Evolutionary conservation across 495 filamentous ascomycete genomes (phyloP), one percentile per base, ranked within the genome.

Genomic region (Neurospora sp.): DNA sequence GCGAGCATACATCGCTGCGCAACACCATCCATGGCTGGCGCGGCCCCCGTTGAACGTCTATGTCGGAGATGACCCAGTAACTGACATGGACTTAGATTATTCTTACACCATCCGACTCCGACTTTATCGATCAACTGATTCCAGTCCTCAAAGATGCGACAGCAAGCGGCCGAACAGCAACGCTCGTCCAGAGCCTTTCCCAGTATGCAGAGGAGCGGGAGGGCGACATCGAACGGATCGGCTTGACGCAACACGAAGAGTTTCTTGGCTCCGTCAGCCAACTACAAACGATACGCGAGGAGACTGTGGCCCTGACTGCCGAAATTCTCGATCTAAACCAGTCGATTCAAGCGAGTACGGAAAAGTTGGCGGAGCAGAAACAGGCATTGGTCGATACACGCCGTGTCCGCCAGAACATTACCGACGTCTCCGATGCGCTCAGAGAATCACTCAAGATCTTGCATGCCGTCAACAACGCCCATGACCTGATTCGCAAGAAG

Each of bases 101-200:
- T 72, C 91, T 96, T 77, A 92, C 94, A 17, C 90, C 94, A 28
- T 94, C 93, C 7, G 96, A 98, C 74, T 88, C 89, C 72, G 96
- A 99, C 74, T 97, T 97, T 78, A 90, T 98, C 71, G 95, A 98
- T 78, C 96, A 97, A 80, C 84, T 98, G 71, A 94, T 98, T 28
- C 93, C 94, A 17, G 93, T 94, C 0, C 91, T 99, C 66, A 93
- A 92, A 84, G 94, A 97, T 86, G 93, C 93, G 75, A 91, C 92
- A 69, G 85, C 89, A 69, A 91, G 91, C n/a, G 89, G 90, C 71
- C 89, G 92, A 69, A 90, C 92, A 8, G 84, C 86, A 28, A 88
- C 90, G 71, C 90, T 99, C 62, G 85, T 94, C 70, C 91, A 94
- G 73, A 90, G 90, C 71, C 84, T 99, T 40, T 88, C 90, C 17